A percentile compares a stretch with the other conserved stretches of the same genome.
These are phyloP conservation scores for Penicillium parvum DNA, from an alignment of 495 filamentous ascomycete genomes.

Conservation along the genomic window DNA sequence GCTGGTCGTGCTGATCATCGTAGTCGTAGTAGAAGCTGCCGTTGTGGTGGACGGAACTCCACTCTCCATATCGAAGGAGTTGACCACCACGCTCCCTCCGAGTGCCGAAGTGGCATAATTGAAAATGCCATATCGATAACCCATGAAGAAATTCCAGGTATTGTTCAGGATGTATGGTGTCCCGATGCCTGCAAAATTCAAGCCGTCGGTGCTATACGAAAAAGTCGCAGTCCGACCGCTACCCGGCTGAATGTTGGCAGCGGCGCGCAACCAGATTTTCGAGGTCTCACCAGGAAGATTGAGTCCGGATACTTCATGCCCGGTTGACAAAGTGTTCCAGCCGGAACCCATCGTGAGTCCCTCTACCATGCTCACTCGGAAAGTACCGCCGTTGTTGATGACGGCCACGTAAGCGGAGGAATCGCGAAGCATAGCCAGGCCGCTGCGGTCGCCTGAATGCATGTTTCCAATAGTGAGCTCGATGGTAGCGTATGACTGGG, in stretches of 20 bases:
- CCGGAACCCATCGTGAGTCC: constrained; percentile 20
- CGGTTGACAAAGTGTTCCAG: constrained; percentile 41
- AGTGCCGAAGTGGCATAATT: constrained; percentile 52
- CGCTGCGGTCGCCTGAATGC: constrained; percentile 48
- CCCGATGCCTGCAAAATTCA: constrained; percentile 41
- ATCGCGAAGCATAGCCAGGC: constrained; percentile 50
- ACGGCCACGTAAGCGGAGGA: constrained; percentile 50
- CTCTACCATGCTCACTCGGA: constrained; percentile 18
- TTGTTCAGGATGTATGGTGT: constrained; percentile 37
- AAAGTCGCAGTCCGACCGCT: constrained; percentile 35
- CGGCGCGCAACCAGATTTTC: constrained; percentile 40
- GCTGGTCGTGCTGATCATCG: not conserved
- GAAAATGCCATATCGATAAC: constrained; percentile 55
- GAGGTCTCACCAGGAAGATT: constrained; percentile 10
- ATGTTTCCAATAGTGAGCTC: constrained; percentile 42
- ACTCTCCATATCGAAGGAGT: constrained; percentile 2
- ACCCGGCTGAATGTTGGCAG: constrained; percentile 37
- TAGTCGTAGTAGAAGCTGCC: not conserved
- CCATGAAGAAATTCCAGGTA: constrained; percentile 49
- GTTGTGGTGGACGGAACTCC: not conserved
- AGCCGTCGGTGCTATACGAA: constrained; percentile 50
- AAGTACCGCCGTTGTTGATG: constrained; percentile 18
- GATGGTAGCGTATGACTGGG: constrained; percentile 42
- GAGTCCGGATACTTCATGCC: constrained; percentile 30
- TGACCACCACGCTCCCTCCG: constrained; percentile 39